Base-by-base conservation (phyloP, 352 stramenopile species). In the Peronospora destructor region DNA sequence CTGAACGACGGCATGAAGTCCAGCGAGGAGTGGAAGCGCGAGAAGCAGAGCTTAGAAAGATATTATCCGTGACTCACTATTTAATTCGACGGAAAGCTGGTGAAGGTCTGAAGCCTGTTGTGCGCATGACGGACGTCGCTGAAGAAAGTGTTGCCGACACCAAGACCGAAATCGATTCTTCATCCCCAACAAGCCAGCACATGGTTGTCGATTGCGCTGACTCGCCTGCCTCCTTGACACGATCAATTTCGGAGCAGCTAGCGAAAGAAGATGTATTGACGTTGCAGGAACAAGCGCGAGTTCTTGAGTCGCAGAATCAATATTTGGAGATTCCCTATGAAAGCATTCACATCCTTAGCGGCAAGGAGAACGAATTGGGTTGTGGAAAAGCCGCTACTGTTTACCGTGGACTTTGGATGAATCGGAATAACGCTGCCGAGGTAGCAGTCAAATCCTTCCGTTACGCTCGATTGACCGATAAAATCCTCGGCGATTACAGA, bases 261-360 rank as follows among this genome's bases (percentile, higher is more conserved):
- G 59, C 65, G 2, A 61, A 71, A 52, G 71, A 89, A 49, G 74
- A 87, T 42, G 73, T 87, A 0, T 81, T 72, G 6, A 83, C 66
- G 16, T 59, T 94, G 10, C 64, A 94, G 53, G 75, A 89, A 43
- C 78, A 94, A 38, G 81, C 81, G 9, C 78, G 81, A 8, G 76
- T 90, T 26, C 61, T 94, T n/a, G 76, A 91, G 56, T 81, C 76
- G 11, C 80, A 94, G 56, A 91, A 94, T 49, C 57, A 87, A 49
- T 94, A 94, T 40, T 32, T 94, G 32, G 84, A 94, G 39, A 92
- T 94, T 48, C 76, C 81, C 4, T 90, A 88, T 48, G 82, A 92
- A 50, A 91, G 77, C 35, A 94, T 94, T 57, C 73, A 86, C 40
- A 88, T 94, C 12, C 69, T 94, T 12, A 67, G 72, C 17, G 84